Conservation (phyloP, 129 eudicot genomes). For the Apium graveolens region DNA sequence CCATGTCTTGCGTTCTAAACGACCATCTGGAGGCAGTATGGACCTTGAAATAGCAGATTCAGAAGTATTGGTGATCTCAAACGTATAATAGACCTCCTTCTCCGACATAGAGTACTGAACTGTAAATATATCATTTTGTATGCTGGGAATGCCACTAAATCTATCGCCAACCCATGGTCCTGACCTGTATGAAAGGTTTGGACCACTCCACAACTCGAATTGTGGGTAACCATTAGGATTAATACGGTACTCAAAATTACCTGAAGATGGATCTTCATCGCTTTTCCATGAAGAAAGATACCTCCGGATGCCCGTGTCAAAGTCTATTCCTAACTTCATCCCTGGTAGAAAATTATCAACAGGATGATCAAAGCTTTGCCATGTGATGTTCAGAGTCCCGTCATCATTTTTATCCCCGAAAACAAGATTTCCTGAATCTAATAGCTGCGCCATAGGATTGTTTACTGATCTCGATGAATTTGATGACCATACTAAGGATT, state of each 20-base stretch:
- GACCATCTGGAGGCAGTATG: neutral
- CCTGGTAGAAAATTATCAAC: conserved; percentile 11
- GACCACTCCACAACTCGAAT: neutral
- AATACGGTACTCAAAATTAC: neutral
- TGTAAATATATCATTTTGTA: neutral
- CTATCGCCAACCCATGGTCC: neutral
- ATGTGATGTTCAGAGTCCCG: neutral
- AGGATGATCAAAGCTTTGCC: conserved; percentile 49
- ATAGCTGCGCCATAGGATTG: conserved; percentile 17
- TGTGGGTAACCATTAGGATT: neutral
- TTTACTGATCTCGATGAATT: neutral
- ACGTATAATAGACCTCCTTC: neutral
- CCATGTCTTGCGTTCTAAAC: neutral
- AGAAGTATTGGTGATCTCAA: neutral
- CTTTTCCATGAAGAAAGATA: neutral
- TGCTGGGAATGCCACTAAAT: neutral
- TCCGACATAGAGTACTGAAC: neutral
- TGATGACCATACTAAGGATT: neutral
- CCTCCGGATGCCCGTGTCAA: neutral
- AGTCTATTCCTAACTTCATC: neutral
- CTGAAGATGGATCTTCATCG: neutral
- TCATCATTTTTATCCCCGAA: conserved; percentile 3
- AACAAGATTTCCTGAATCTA: conserved; percentile 37
- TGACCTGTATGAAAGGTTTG: neutral
- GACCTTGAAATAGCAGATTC: neutral